A percentile compares a stretch with the other conserved stretches of the same genome.
Conservation (phyloP, 805 yeast genomes). For the Zygoascus ofunaensis region DNA sequence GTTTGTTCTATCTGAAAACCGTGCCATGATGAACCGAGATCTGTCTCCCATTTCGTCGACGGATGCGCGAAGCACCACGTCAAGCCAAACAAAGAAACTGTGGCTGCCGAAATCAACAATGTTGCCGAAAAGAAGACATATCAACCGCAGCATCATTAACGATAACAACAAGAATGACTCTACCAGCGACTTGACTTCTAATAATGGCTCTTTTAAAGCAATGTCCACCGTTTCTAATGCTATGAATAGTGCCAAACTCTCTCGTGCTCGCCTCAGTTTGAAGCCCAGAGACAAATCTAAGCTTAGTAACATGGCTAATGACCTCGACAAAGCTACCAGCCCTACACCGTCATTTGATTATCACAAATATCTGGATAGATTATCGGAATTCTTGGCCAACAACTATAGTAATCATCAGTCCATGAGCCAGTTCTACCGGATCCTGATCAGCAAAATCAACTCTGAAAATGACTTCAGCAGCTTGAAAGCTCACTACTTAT, state of each 20-base stretch:
- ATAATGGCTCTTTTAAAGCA: too few species aligned
- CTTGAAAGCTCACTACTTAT: constrained; percentile 14
- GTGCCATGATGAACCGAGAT: too few species aligned
- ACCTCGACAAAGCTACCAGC: constrained; percentile 11
- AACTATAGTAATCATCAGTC: constrained; percentile 4
- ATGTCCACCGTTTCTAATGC: too few species aligned
- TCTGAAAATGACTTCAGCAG: constrained; percentile 2
- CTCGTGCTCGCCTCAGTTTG: not conserved
- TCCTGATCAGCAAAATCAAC: constrained; percentile 8
- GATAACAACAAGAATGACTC: too few species aligned
- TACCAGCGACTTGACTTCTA: too few species aligned
- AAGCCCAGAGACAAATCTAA: not conserved
- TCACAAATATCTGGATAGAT: constrained; percentile 9
- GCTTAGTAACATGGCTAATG: not conserved
- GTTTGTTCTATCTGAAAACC: too few species aligned
- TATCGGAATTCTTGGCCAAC: constrained; percentile 7
- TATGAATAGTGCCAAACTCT: not conserved
- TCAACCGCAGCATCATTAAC: too few species aligned
- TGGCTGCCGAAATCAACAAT: too few species aligned
- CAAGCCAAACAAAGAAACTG: too few species aligned
- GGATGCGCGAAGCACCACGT: too few species aligned
- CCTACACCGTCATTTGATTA: constrained; percentile 6
- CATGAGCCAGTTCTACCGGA: constrained; percentile 7
- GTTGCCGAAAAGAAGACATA: too few species aligned
- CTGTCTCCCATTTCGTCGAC: too few species aligned